Evolutionary conservation across 1,139 yeast species (phyloP).

Genomic region (Candida frijolesensis): DNA sequence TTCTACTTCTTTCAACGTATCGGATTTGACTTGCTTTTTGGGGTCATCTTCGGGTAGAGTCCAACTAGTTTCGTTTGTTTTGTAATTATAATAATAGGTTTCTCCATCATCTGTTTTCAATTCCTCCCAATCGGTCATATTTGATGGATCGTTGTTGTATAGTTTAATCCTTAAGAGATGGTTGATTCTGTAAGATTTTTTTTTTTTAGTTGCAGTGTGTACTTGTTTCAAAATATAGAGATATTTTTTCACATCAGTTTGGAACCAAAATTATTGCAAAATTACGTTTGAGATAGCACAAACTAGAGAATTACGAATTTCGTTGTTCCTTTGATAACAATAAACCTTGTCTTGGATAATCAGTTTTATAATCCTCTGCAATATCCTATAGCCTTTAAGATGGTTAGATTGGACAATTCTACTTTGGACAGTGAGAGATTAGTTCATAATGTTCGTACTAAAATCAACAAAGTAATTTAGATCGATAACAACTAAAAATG

Average conservation of each 20-base stretch:
- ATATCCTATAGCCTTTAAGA: too few species aligned
- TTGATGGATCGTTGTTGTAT: background rate
- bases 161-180: background rate
- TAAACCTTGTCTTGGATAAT: too few species aligned
- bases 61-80: conserved; percentile 78
- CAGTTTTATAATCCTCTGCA: too few species aligned
- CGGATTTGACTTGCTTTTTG: background rate
- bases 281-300: background rate
- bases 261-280: conserved; percentile 1
- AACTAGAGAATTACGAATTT: background rate
- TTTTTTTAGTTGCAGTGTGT: background rate
- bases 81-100: conserved; percentile 68
- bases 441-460: too few species aligned
- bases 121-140: conserved; percentile 56
- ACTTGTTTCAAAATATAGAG: background rate
- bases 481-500: too few species aligned
- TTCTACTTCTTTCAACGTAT: conserved; percentile 16
- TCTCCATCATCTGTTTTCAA: conserved; percentile 67
- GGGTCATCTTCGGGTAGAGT: conserved; percentile 62
- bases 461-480: too few species aligned
- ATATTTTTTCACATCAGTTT: background rate
- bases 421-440: too few species aligned
- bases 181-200: background rate
- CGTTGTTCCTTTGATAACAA: too few species aligned
- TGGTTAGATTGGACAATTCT: too few species aligned